Percentiles rank a stretch among this genome's conserved stretches.
phyloP scores from a whole-genome alignment of 2,329 filamentous ascomycete genomes.

The Aspergillus clavatus region DNA sequence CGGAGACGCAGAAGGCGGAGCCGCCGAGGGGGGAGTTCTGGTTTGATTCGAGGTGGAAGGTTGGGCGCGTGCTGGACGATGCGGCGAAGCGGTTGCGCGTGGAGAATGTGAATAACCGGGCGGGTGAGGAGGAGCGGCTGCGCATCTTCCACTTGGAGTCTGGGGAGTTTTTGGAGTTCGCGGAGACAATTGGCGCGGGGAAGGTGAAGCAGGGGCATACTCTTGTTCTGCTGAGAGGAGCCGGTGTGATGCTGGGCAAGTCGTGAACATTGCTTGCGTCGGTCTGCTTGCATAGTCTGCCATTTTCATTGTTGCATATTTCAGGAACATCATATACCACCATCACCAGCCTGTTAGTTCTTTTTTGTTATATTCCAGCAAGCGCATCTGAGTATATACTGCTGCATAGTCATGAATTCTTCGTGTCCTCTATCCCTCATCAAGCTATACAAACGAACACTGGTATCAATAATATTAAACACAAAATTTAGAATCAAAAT shows the following conservation, averaged over 20 bases:
- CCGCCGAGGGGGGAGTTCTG: slow-evolving; percentile 77
- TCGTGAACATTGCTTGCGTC: slow-evolving; percentile 33
- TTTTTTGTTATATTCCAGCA: background rate
- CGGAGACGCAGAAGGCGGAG: slow-evolving; percentile 77
- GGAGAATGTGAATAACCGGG: slow-evolving; percentile 45
- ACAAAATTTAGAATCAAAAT: slow-evolving; percentile 12
- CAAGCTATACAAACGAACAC: slow-evolving; percentile 5
- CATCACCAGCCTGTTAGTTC: background rate
- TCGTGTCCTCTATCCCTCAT: background rate
- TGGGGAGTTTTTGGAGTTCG: slow-evolving; percentile 78
- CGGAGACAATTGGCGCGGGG: slow-evolving; percentile 71
- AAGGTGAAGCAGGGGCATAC: slow-evolving; percentile 76
- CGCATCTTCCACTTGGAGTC: slow-evolving; percentile 91
- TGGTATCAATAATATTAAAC: slow-evolving; percentile 21
- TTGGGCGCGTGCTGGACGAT: slow-evolving; percentile 59
- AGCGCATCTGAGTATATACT: slow-evolving; percentile 5
- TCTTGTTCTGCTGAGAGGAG: slow-evolving; percentile 78
- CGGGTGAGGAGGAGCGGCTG: slow-evolving; percentile 62
- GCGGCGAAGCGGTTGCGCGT: slow-evolving; percentile 40
- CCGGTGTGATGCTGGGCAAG: slow-evolving; percentile 70
- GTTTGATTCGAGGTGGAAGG: slow-evolving; percentile 80
- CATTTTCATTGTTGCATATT: slow-evolving; percentile 6
- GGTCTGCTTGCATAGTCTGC: slow-evolving; percentile 1
- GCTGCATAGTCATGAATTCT: slow-evolving; percentile 3
- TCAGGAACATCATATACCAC: background rate